phyloP scores from a whole-genome alignment of 2,329 filamentous ascomycete genomes.

The Ceratocystis variospora region DNA sequence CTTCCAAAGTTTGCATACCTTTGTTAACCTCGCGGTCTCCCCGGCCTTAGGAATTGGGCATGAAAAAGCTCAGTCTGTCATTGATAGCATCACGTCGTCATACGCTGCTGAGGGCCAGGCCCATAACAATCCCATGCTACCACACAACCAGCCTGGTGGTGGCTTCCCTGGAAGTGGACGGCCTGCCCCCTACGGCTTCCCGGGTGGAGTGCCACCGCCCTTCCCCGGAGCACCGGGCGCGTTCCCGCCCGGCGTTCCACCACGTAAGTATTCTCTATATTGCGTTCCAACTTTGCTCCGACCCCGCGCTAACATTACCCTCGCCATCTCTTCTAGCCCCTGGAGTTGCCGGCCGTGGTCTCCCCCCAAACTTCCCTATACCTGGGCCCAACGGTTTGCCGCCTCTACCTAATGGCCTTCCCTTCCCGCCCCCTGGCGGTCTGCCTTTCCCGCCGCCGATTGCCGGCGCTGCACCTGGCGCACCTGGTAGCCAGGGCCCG shows the following conservation, averaged over 20 bases:
- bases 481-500: slow-evolving; percentile 23
- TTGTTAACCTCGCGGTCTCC: background rate
- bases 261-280: slow-evolving; percentile 36
- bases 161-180: slow-evolving; percentile 29
- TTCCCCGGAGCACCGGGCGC: slow-evolving; percentile 28
- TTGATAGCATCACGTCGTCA: slow-evolving; percentile 91
- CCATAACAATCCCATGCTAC: slow-evolving; percentile 71
- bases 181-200: slow-evolving; percentile 20
- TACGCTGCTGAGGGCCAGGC: slow-evolving; percentile 90
- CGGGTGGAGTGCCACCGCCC: slow-evolving; percentile 30
- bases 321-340: slow-evolving; percentile 31
- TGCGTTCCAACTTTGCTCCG: slow-evolving; percentile 9
- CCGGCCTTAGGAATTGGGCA: slow-evolving; percentile 69
- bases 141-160: slow-evolving; percentile 49
- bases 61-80: slow-evolving; percentile 95
- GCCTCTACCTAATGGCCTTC: slow-evolving; percentile 31
- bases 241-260: slow-evolving; percentile 26
- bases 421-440: slow-evolving; percentile 30
- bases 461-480: slow-evolving; percentile 30
- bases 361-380: slow-evolving; percentile 34
- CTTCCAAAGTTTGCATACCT: no score
- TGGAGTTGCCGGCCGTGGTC: slow-evolving; percentile 35
- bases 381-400: slow-evolving; percentile 29
- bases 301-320: background rate
- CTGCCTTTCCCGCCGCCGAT: slow-evolving; percentile 25